phyloP scores from a whole-genome alignment of 306 rosid genomes.

The Vicia villosa region DNA sequence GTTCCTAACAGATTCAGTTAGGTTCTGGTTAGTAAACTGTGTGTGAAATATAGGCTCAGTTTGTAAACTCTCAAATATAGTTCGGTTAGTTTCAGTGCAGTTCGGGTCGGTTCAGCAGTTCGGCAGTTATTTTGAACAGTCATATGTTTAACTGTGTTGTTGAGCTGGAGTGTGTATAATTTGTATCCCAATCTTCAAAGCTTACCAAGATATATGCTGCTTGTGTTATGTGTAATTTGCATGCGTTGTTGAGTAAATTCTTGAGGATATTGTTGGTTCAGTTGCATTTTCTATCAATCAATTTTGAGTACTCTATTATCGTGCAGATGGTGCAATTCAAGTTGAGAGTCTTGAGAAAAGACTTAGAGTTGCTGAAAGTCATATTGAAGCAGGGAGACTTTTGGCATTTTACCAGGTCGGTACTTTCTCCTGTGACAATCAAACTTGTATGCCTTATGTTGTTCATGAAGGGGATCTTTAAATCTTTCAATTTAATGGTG shows the following conservation, averaged over 20 bases:
- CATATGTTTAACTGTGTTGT: slow-evolving; percentile 14
- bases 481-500: slow-evolving; percentile 4
- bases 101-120: no score
- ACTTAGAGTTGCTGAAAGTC: slow-evolving; percentile 81
- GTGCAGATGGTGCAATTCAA: slow-evolving; percentile 54
- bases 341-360: slow-evolving; percentile 63
- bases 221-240: slow-evolving; percentile 23
- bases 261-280: slow-evolving; percentile 32
- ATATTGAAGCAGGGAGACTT: slow-evolving; percentile 94
- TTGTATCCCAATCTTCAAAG: slow-evolving; percentile 34
- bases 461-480: slow-evolving; percentile 26
- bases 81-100: no score
- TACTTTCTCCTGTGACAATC: slow-evolving; percentile 29
- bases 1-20: no score
- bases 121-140: no score
- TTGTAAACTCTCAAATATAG: no score
- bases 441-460: slow-evolving; percentile 17
- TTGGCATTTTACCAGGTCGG: slow-evolving; percentile 88
- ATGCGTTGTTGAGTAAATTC: slow-evolving; percentile 22
- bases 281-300: slow-evolving; percentile 8
- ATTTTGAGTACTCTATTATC: slow-evolving; percentile 29
- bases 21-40: no score
- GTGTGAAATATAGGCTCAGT: no score
- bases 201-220: background rate
- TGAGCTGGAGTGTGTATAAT: slow-evolving; percentile 24